phyloP scores from a whole-genome alignment of 108 stramenopile species.

The Skeletonema marinoi region DNA sequence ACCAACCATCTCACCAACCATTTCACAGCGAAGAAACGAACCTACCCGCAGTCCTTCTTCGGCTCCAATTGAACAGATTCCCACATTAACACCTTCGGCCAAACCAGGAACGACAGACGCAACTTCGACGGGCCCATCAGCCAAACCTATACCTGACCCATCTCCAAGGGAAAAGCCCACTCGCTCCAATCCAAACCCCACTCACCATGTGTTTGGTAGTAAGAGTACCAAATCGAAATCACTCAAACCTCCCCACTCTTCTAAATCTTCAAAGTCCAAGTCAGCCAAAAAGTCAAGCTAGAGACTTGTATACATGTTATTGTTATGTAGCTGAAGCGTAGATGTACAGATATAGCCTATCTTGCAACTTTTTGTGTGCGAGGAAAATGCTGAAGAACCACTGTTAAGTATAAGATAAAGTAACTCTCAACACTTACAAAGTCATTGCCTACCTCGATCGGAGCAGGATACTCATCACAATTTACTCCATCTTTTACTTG shows the following conservation, averaged over 20 bases:
- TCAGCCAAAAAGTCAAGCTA: background rate
- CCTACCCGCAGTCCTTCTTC: conserved; percentile 18
- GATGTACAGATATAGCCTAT: too few relatives aligned
- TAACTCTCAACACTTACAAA: too few relatives aligned
- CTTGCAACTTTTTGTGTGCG: too few relatives aligned
- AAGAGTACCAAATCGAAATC: background rate
- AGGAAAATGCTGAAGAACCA: too few relatives aligned
- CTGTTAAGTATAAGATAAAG: too few relatives aligned
- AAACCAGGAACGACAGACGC: too few relatives aligned
- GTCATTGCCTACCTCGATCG: too few relatives aligned
- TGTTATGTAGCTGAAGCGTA: too few relatives aligned
- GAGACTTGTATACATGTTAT: too few relatives aligned
- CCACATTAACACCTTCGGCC: background rate
- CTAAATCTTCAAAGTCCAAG: background rate
- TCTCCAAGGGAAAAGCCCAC: background rate
- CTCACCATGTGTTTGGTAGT: background rate
- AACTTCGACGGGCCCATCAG: background rate
- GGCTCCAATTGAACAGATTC: background rate
- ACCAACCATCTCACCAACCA: conserved; percentile 14
- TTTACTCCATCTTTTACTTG: too few relatives aligned
- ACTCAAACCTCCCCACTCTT: background rate
- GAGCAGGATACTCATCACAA: too few relatives aligned
- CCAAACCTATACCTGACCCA: background rate
- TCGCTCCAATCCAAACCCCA: background rate
- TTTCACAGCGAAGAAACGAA: conserved; percentile 22